Conservation (phyloP, 148 eudicot species). For the Fagopyrum esculentum region DNA sequence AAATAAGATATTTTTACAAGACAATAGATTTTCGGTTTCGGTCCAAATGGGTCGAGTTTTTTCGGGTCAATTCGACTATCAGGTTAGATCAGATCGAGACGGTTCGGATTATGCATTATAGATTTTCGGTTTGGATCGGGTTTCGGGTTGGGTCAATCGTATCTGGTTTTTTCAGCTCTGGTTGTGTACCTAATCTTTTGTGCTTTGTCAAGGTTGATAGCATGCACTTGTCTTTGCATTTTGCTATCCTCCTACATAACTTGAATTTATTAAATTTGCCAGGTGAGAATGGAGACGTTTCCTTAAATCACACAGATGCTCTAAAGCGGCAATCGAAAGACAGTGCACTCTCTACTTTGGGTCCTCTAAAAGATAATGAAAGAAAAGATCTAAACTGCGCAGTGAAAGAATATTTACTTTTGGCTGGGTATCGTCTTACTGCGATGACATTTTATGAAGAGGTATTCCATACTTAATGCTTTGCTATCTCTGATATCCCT, state of each 20-base stretch:
- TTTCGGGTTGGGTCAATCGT: no score
- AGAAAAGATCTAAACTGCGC: slow-evolving; percentile 89
- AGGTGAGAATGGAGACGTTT: slow-evolving; percentile 43
- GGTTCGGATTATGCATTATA: no score
- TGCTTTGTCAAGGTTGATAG: slow-evolving; percentile 5
- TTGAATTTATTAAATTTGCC: slow-evolving; percentile 3
- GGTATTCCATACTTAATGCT: slow-evolving; percentile 34
- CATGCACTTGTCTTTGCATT: neutral
- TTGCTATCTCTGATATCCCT: neutral
- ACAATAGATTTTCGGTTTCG: no score
- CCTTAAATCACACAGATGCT: slow-evolving; percentile 32
- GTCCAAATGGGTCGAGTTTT: no score
- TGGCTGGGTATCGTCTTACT: slow-evolving; percentile 95
- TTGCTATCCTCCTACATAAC: neutral
- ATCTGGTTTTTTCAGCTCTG: no score
- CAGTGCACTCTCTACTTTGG: slow-evolving; percentile 56
- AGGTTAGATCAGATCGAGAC: no score
- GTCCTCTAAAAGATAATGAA: slow-evolving; percentile 79
- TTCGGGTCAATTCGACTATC: no score
- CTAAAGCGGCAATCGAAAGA: slow-evolving; percentile 47
- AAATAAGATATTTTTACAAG: no score
- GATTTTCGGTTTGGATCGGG: no score
- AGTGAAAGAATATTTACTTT: slow-evolving; percentile 83
- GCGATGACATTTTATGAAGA: slow-evolving; percentile 99
- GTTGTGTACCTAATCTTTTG: neutral